Conservation (phyloP, 2,329 filamentous ascomycete genomes). For the Cordyceps tenuipes region DNA sequence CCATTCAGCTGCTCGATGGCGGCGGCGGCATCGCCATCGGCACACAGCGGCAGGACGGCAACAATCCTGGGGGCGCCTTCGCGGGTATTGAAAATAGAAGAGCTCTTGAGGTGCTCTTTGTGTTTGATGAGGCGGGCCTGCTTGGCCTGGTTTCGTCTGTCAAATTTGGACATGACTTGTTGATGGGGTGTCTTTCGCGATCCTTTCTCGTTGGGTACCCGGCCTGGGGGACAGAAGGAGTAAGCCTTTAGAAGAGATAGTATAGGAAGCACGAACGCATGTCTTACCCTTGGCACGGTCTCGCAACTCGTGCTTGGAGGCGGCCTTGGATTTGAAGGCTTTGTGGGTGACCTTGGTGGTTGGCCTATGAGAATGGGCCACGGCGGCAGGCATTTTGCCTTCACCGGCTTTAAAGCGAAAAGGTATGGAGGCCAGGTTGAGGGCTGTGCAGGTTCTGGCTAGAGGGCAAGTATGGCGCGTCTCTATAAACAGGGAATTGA, state of each 20-base stretch:
- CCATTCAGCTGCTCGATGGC: slow-evolving; percentile 64
- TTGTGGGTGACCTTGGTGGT: slow-evolving; percentile 88
- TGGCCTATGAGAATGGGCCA: slow-evolving; percentile 77
- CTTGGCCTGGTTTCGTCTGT: slow-evolving; percentile 88
- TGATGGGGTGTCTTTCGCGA: slow-evolving; percentile 85
- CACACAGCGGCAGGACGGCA: slow-evolving; percentile 76
- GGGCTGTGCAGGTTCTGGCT: background rate
- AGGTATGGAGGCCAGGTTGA: slow-evolving; percentile 62
- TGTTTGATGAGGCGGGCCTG: slow-evolving; percentile 81
- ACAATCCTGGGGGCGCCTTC: slow-evolving; percentile 84
- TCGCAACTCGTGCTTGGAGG: slow-evolving; percentile 79
- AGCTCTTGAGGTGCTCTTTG: slow-evolving; percentile 70
- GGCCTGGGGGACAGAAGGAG: slow-evolving; percentile 46
- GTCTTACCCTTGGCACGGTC: slow-evolving; percentile 70
- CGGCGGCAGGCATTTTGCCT: slow-evolving; percentile 65
- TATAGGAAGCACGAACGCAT: background rate
- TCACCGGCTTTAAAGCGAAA: slow-evolving; percentile 81
- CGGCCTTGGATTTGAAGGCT: slow-evolving; percentile 84
- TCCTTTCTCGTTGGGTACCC: slow-evolving; percentile 65
- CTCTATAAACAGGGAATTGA: background rate
- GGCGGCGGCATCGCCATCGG: slow-evolving; percentile 56
- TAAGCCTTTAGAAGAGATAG: slow-evolving; percentile 14
- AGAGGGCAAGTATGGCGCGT: background rate
- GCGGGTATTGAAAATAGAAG: slow-evolving; percentile 73
- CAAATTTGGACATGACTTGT: slow-evolving; percentile 94